Percentiles rank a stretch among this genome's conserved stretches.
Evolutionary conservation across 1,284 basidiomycete species (phyloP).

Genomic region (Sanghuangporus weigelae): DNA sequence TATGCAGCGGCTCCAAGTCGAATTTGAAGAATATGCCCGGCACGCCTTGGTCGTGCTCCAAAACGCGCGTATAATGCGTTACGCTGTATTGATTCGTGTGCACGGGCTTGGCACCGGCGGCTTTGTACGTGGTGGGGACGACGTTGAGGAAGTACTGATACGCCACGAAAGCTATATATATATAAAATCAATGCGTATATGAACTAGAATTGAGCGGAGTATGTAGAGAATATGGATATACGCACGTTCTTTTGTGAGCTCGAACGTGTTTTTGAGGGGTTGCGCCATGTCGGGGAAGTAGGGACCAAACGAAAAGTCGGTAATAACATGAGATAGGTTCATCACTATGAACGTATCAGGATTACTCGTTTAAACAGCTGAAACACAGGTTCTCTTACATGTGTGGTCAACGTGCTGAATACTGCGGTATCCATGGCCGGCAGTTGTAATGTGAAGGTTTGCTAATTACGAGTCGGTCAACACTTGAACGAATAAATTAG

Average conservation of each 20-base stretch:
- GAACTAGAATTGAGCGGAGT: neutral
- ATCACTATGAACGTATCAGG: constrained; percentile 53
- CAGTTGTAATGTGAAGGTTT: constrained; percentile 85
- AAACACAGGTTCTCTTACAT: constrained; percentile 40
- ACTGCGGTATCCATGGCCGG: constrained; percentile 92
- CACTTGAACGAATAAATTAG: neutral
- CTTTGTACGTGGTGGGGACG: constrained; percentile 91
- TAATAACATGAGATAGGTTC: constrained; percentile 95
- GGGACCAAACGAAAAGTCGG: constrained; percentile 95
- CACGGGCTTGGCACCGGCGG: constrained; percentile 53
- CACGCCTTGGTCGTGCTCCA: constrained; percentile 75
- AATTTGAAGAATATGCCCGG: constrained; percentile 98
- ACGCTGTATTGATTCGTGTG: constrained; percentile 93
- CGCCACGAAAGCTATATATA: constrained; percentile 72
- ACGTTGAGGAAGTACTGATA: constrained; percentile 96
- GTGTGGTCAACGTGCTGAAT: constrained; percentile 83
- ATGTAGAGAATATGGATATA: constrained; percentile 19
- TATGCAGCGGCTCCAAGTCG: constrained; percentile 86
- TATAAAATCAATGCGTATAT: neutral
- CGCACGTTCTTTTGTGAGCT: constrained; percentile 76
- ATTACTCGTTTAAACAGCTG: constrained; percentile 3
- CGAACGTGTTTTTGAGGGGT: constrained; percentile 88
- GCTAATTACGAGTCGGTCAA: constrained; percentile 36
- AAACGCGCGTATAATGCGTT: constrained; percentile 81
- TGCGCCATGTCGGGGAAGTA: constrained; percentile 95